Evolutionary conservation across 179 eudicot species (phyloP), one percentile per base, ranked within the genome.

Genomic region (Monotropa hypopitys): DNA sequence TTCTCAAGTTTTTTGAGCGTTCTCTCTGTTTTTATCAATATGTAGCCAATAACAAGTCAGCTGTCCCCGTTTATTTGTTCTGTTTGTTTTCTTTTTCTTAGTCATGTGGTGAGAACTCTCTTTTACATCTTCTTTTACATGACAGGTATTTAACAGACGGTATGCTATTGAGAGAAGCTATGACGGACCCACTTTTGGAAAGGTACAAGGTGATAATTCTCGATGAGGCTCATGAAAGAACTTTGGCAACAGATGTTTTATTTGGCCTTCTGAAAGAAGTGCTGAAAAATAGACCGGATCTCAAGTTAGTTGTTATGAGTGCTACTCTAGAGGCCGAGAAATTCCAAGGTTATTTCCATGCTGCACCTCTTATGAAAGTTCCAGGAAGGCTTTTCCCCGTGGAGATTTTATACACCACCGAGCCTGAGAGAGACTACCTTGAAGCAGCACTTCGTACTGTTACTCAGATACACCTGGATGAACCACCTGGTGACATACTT

Each of bases 301-400:
- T 95, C 43, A 95, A 95, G 77, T 54, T 95, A 84, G 99, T 95
- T 28, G 99, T 95, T 47, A 95, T 95, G 99, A 95, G 99, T 93
- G 99, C 99, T 74, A 95, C 99, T 23, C 97, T 96, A 40, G 98
- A 96, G 88, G 99, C 99, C 26, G 99, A 96, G 69, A 96, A 96
- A 85, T 96, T 96, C 81, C 99, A 93, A 76, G 93, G 88, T 56
- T 96, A 96, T 78, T 96, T 93, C 78, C 79, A 67, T 78, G 90
- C 89, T 79, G 99, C 99, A 70, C 99, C 99, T 61, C 92, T 96
- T 71, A 93, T 96, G 99, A 93, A 93, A 85, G 99, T 96, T 67
- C 98, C 98, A 45, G 99, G 99, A 72, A 86, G 99, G 81, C 92
- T 96, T 81, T 98, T 93, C 79, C 98, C 99, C 1, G 97, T 96